Evolutionary conservation across 106 monocot species (phyloP), one percentile per base, ranked within the genome.

Genomic region (Acanthochlamys bracteata): DNA sequence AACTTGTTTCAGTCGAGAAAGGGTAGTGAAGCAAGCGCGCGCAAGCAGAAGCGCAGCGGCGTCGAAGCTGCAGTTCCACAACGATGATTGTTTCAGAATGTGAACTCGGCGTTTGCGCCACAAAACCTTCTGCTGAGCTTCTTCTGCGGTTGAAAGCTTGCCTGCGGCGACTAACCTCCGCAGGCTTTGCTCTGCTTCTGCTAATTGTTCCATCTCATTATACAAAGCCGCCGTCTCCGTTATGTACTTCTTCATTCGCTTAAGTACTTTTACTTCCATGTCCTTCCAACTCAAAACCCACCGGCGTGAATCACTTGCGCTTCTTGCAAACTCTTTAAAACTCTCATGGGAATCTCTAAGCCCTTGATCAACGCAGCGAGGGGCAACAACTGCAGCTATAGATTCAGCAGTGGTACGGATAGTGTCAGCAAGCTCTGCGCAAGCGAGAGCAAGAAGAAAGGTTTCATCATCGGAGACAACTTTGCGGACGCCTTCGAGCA

Each of bases 381-480:
- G 17, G 57, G 62, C 19, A 16, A 84, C 56, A 7, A 6, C 20
- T 27, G 12, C 10, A 14, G 84, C 62, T 39, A 69, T 51, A 26
- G 74, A 66, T 0, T 53, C 68, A 2, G 75, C 76, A 43, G 60
- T 61, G 7, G 40, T 41, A 15, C 80, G 82, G 23, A 93, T 66
- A n/a, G 76, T 42, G 16, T 88, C 88, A 33, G 71, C 46, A 61
- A 82, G 63, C 64, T 93, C 92, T 24, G 82, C 88, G 65, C 69
- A 80, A 20, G 79, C 77, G 58, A 93, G 79, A 68, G 59, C 63
- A 19, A 88, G 77, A n/a, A 93, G 84, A 67, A 85, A 82, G 56
- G 33, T 53, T 62, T 82, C 77, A 58, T 93, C 88, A 71, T 77
- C 82, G 60, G 92, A 93, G 65, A 93, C 82, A 59, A 88, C 24